phyloP scores from a whole-genome alignment of 805 yeast species.

The Tetrapisispora nanseiensis region DNA sequence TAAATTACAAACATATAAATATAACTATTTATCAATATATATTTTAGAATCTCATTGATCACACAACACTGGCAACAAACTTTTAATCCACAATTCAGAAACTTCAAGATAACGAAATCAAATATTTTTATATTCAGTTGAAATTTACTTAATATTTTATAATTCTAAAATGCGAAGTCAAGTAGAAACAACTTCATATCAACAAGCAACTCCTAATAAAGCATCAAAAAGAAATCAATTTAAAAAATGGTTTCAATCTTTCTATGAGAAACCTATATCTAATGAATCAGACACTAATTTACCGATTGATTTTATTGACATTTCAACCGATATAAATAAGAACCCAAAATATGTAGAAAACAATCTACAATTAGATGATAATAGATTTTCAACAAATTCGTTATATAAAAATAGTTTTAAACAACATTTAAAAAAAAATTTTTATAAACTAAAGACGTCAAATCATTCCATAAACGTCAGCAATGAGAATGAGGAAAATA shows the following conservation, averaged over 20 bases:
- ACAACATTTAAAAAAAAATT: not conserved
- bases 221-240: not conserved
- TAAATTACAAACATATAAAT: too few species aligned
- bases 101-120: slow-evolving; percentile 1
- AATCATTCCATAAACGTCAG: not conserved
- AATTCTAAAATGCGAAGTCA: not conserved
- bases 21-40: too few species aligned
- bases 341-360: too few species aligned
- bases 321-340: not conserved
- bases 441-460: not conserved
- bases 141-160: too few species aligned
- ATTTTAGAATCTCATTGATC: too few species aligned
- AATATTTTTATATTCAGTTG: too few species aligned
- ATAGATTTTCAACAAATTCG: not conserved
- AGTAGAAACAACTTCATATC: not conserved
- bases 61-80: too few species aligned
- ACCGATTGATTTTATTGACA: not conserved
- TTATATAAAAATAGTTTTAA: not conserved
- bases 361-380: not conserved
- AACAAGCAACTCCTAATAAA: slow-evolving; percentile 1
- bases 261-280: not conserved
- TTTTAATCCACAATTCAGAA: too few species aligned
- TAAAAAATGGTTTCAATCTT: slow-evolving; percentile 2
- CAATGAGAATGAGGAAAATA: not conserved
- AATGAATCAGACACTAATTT: not conserved